Evolutionary conservation across 2,329 filamentous ascomycete genomes (phyloP).

Genomic region (Plectosphaerella plurivora): DNA sequence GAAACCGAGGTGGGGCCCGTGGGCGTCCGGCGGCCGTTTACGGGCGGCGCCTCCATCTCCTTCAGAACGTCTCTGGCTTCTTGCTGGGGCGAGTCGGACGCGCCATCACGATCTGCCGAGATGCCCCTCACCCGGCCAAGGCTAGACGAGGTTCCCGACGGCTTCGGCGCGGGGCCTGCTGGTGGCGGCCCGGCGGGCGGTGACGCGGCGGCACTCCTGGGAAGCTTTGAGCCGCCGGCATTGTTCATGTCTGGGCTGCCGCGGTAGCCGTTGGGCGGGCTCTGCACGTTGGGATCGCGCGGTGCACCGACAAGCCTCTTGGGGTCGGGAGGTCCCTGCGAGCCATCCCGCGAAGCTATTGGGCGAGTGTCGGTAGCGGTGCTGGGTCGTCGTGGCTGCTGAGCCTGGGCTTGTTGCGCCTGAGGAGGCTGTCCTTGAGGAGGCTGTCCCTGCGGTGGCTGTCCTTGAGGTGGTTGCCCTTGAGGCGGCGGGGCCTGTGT

Average conservation of each 20-base stretch:
- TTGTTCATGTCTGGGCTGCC: slow-evolving; percentile 32
- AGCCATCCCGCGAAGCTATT: slow-evolving; percentile 44
- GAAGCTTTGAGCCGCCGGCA: slow-evolving; percentile 31
- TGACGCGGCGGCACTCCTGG: slow-evolving; percentile 29
- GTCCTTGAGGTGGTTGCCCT: background rate
- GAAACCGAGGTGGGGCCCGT: slow-evolving; percentile 24
- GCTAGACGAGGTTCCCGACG: slow-evolving; percentile 32
- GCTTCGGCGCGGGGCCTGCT: slow-evolving; percentile 48
- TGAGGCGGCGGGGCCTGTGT: slow-evolving; percentile 25
- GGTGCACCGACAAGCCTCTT: slow-evolving; percentile 40
- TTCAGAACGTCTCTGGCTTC: slow-evolving; percentile 31
- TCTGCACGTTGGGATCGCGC: slow-evolving; percentile 27
- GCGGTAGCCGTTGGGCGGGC: slow-evolving; percentile 35
- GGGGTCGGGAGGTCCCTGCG: slow-evolving; percentile 44
- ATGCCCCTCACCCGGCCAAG: slow-evolving; percentile 41
- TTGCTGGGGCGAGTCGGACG: slow-evolving; percentile 29
- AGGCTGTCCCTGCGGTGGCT: slow-evolving; percentile 17
- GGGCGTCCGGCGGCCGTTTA: slow-evolving; percentile 62
- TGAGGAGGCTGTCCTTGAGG: background rate
- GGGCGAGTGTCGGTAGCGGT: slow-evolving; percentile 31
- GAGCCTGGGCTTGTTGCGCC: slow-evolving; percentile 2
- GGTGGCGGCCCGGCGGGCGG: slow-evolving; percentile 43
- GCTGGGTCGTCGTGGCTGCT: slow-evolving; percentile 38
- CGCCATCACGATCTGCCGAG: slow-evolving; percentile 41
- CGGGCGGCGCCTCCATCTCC: slow-evolving; percentile 44